A percentile compares a stretch with the other conserved stretches of the same genome.
Conservation (phyloP, 225 moss, liverwort and hornwort species). For the Pseudisothecium myosuroides region DNA sequence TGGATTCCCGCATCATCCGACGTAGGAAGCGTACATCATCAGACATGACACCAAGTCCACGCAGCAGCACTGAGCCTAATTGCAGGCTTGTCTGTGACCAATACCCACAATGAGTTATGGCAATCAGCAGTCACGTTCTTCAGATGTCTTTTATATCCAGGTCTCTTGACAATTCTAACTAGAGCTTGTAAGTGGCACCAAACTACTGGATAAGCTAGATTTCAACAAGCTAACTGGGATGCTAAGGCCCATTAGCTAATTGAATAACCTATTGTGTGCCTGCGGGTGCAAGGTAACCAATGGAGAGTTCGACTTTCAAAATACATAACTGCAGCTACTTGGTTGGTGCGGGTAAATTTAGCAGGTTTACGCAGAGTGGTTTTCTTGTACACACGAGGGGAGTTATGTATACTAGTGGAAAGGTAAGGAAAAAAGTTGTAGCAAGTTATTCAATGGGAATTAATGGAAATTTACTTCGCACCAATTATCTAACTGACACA, state of each 20-base stretch:
- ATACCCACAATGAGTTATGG: neutral
- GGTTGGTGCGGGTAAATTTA: neutral
- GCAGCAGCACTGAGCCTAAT: constrained; percentile 86
- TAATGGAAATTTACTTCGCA: neutral
- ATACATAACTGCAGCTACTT: neutral
- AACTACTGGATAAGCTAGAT: neutral
- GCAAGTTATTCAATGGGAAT: neutral
- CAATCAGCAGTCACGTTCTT: neutral
- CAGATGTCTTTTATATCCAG: neutral
- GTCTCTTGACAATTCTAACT: neutral
- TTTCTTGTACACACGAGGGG: neutral
- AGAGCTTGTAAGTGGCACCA: neutral
- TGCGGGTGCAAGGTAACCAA: neutral
- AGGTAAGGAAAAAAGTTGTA: neutral
- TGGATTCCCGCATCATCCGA: constrained; percentile 92
- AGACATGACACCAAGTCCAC: constrained; percentile 84
- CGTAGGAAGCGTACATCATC: constrained; percentile 82
- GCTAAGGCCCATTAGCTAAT: neutral
- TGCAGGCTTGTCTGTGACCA: constrained; percentile 73
- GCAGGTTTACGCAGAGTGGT: no score
- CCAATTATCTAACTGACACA: neutral
- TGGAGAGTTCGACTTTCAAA: no score
- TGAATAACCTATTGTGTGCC: neutral
- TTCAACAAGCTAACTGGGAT: neutral
- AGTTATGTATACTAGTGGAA: neutral